Evolutionary conservation across 495 filamentous ascomycete genomes (phyloP).

Genomic region (Podospora tetraspora): DNA sequence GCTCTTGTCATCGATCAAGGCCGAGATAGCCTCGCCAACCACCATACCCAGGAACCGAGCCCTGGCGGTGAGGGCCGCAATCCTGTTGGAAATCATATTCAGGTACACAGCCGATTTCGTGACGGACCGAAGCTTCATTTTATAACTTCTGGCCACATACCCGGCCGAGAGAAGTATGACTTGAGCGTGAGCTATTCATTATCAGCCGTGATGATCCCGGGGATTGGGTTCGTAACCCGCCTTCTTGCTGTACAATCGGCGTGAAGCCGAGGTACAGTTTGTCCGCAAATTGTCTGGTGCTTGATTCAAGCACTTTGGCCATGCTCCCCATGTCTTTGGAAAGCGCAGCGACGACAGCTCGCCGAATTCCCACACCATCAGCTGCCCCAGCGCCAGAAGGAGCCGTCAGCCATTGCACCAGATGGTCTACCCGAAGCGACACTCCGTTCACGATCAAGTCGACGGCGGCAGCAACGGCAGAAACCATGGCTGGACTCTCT

Average conservation of each 20-base stretch:
- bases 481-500: conserved; percentile 35
- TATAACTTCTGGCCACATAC: conserved; percentile 59
- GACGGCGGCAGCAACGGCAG: conserved; percentile 46
- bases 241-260: conserved; percentile 79
- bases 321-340: conserved; percentile 50
- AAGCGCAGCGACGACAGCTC: conserved; percentile 60
- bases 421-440: conserved; percentile 40
- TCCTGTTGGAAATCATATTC: conserved; percentile 75
- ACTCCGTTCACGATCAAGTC: conserved; percentile 32
- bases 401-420: conserved; percentile 64
- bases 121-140: conserved; percentile 55
- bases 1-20: conserved; percentile 67
- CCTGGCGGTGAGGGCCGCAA: conserved; percentile 67
- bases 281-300: conserved; percentile 71
- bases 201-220: conserved; percentile 26
- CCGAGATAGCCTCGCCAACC: conserved; percentile 74
- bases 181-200: conserved; percentile 61
- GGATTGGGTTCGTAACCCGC: conserved; percentile 35
- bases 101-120: conserved; percentile 68
- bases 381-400: conserved; percentile 62
- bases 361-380: conserved; percentile 54
- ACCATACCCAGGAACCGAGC: conserved; percentile 87
- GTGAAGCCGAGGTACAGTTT: conserved; percentile 81
- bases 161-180: conserved; percentile 72
- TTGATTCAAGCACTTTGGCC: conserved; percentile 57